Conservation (phyloP, 2,329 filamentous ascomycete species). For the Sporothrix dimorphospora region DNA sequence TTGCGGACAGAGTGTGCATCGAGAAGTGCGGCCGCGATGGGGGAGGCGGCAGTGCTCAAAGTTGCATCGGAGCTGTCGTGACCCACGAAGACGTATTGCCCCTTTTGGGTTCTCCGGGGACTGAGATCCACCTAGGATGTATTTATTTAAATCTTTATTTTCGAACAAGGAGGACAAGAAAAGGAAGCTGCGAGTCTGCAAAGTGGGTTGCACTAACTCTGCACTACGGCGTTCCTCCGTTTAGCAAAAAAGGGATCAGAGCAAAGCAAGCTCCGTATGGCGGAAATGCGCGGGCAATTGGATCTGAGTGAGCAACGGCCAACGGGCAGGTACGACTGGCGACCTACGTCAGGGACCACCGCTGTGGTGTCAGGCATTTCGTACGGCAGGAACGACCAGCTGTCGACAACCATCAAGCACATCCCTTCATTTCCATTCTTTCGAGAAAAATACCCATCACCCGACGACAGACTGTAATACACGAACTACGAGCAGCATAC, state of each 20-base stretch:
- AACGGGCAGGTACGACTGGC: background rate
- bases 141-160: background rate
- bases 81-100: conserved; percentile 1
- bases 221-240: conserved; percentile 4
- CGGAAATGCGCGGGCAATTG: background rate
- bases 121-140: background rate
- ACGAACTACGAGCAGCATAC: background rate
- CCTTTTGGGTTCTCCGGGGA: conserved; percentile 15
- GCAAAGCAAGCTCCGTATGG: background rate
- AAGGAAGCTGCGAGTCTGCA: background rate
- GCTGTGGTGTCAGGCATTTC: background rate
- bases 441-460: background rate
- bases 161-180: background rate
- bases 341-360: background rate
- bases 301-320: conserved; percentile 12
- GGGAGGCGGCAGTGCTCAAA: background rate
- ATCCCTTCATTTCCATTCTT: background rate
- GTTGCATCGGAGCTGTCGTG: background rate
- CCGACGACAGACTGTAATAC: background rate
- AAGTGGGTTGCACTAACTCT: conserved; percentile 5
- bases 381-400: background rate
- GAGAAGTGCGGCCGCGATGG: background rate
- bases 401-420: background rate
- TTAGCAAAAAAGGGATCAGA: background rate
- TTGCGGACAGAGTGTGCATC: background rate